Conservation (phyloP, 495 filamentous ascomycete species). For the Trypethelium eluteriae region DNA sequence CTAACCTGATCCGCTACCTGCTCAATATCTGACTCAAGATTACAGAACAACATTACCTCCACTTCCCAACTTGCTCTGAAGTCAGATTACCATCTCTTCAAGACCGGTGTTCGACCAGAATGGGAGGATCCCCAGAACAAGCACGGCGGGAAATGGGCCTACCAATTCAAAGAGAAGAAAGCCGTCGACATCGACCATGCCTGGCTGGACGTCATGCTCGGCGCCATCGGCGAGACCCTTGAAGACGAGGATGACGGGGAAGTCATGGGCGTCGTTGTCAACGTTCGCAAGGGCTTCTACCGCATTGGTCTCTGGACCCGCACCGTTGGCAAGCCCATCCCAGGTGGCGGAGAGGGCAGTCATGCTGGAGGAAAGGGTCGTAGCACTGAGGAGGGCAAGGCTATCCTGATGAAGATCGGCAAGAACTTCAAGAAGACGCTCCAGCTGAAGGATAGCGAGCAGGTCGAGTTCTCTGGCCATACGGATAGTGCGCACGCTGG, state of each 20-base stretch:
- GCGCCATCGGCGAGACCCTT: constrained; percentile 94
- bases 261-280: constrained; percentile 98
- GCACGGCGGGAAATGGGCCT: constrained; percentile 97
- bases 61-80: constrained; percentile 92
- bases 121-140: constrained; percentile 99
- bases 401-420: constrained; percentile 74
- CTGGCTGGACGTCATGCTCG: constrained; percentile 94
- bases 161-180: constrained; percentile 92
- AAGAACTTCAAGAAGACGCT: constrained; percentile 84
- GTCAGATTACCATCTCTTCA: constrained; percentile 99
- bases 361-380: constrained; percentile 61
- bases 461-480: constrained; percentile 91
- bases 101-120: constrained; percentile 89
- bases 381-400: constrained; percentile 69
- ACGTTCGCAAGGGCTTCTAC: constrained; percentile 96
- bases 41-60: constrained; percentile 94
- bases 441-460: constrained; percentile 62
- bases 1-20: not conserved
- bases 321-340: constrained; percentile 74
- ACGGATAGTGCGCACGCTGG: constrained; percentile 87
- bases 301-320: constrained; percentile 90
- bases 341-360: constrained; percentile 63
- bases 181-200: constrained; percentile 83
- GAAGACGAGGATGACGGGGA: constrained; percentile 86
- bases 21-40: constrained; percentile 7